A percentile compares a stretch with the other conserved stretches of the same genome.
These are phyloP conservation scores for Colletotrichum simmondsii DNA, from an alignment of 2,329 filamentous ascomycete genomes.

Conservation along the genomic window DNA sequence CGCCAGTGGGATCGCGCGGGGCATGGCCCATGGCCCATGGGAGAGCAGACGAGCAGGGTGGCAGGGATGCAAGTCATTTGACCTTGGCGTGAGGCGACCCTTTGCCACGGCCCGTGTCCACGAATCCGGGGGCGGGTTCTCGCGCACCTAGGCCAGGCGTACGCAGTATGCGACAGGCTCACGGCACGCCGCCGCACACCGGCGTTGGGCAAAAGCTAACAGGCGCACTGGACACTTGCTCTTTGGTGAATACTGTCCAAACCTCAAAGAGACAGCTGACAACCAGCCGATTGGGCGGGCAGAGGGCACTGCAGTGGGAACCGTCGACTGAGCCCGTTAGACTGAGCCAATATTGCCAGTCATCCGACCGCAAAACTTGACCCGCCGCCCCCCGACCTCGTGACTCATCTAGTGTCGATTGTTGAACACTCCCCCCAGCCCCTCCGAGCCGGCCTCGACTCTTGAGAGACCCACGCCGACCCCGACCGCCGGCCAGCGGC, in stretches of 20 bases:
- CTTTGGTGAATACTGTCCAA: not conserved
- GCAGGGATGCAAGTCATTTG: slow-evolving; percentile 6
- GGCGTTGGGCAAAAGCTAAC: slow-evolving; percentile 4
- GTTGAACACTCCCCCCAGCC: slow-evolving; percentile 6
- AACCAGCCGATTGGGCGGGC: not conserved
- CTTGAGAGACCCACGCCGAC: slow-evolving; percentile 25
- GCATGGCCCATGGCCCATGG: no score
- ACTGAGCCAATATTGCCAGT: not conserved
- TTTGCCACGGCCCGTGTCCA: slow-evolving; percentile 5
- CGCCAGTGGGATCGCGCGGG: not conserved
- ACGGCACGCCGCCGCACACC: not conserved
- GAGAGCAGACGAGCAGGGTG: no score
- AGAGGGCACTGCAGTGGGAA: not conserved
- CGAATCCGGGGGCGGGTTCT: slow-evolving; percentile 9
- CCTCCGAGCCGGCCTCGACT: slow-evolving; percentile 22
- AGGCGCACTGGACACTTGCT: not conserved
- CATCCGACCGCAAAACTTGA: slow-evolving; percentile 19
- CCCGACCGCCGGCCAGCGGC: slow-evolving; percentile 22
- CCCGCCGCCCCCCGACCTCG: slow-evolving; percentile 8
- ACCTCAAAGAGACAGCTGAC: not conserved
- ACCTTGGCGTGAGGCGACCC: slow-evolving; percentile 3
- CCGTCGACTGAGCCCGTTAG: no score
- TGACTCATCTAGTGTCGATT: slow-evolving; percentile 16
- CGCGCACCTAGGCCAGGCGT: not conserved
- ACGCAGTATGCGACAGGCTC: not conserved